A percentile compares a stretch with the other conserved stretches of the same genome.
Conservation (phyloP, 129 eudicot species). For the Helichrysum umbraculigerum region DNA sequence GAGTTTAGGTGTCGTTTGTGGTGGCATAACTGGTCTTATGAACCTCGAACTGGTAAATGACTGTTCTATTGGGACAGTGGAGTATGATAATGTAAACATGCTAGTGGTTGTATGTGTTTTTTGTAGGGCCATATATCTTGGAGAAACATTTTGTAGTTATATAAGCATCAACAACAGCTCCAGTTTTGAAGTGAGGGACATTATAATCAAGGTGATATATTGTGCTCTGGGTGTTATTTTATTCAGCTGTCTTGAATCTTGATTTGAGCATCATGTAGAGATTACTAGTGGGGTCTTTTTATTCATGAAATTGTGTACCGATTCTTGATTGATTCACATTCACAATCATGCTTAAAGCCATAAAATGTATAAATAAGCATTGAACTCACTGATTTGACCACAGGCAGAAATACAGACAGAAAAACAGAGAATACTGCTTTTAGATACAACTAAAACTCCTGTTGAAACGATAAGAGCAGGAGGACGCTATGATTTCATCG, state of each 20-base stretch:
- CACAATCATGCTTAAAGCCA: conserved; percentile 6
- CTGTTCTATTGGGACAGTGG: not conserved
- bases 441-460: conserved; percentile 92
- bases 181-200: conserved; percentile 78
- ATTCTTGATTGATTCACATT: conserved; percentile 19
- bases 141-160: conserved; percentile 97
- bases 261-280: conserved; percentile 9
- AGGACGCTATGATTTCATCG: conserved; percentile 96
- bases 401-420: conserved; percentile 99
- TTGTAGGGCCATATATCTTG: conserved; percentile 90
- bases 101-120: conserved; percentile 2
- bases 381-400: conserved; percentile 26
- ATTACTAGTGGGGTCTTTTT: not conserved
- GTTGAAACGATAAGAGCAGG: conserved; percentile 97
- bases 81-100: not conserved
- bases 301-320: not conserved
- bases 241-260: not conserved
- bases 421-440: conserved; percentile 83
- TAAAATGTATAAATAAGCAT: not conserved
- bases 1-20: not conserved
- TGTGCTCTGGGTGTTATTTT: not conserved
- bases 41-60: not conserved
- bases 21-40: not conserved
- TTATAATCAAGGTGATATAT: conserved; percentile 62
- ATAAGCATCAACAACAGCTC: conserved; percentile 96